Percentiles rank a stretch among this genome's conserved stretches.
Conservation (phyloP, 129 eudicot genomes). For the Solidago caesia region DNA sequence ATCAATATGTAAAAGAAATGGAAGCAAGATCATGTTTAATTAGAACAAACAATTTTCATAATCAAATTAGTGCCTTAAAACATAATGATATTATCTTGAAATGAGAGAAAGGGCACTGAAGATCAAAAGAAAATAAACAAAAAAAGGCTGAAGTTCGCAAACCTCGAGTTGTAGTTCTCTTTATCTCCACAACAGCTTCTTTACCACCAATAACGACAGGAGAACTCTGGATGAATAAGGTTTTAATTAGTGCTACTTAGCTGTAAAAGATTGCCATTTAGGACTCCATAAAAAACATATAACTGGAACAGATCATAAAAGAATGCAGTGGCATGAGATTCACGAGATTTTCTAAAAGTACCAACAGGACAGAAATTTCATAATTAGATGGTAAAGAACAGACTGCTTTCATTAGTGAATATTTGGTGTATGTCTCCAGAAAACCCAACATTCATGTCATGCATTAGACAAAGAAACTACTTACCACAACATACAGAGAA, state of each 20-base stretch:
- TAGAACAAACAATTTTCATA: neutral
- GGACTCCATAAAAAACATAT: too few species aligned
- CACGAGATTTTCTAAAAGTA: too few species aligned
- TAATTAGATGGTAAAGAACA: too few species aligned
- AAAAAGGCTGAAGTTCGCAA: conserved; percentile 6
- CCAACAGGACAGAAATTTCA: too few species aligned
- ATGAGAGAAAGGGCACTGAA: neutral
- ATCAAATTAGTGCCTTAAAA: neutral
- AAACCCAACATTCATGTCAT: too few species aligned
- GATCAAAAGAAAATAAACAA: conserved; percentile 16
- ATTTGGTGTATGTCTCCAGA: too few species aligned
- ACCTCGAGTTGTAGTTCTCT: conserved; percentile 68
- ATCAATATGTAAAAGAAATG: neutral
- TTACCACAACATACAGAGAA: neutral
- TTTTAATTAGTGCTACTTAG: conserved; percentile 10
- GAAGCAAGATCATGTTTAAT: neutral
- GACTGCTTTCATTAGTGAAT: too few species aligned
- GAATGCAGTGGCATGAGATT: too few species aligned
- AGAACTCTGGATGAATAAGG: conserved; percentile 39
- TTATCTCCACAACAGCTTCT: conserved; percentile 53
- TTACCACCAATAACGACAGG: conserved; percentile 54
- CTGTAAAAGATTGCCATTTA: neutral
- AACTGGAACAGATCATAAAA: too few species aligned
- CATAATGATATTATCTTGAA: neutral
- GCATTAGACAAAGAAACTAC: neutral